Evolutionary conservation across 164 flowering plant genomes (phyloP).

Genomic region (Euptelea pleiosperma): DNA sequence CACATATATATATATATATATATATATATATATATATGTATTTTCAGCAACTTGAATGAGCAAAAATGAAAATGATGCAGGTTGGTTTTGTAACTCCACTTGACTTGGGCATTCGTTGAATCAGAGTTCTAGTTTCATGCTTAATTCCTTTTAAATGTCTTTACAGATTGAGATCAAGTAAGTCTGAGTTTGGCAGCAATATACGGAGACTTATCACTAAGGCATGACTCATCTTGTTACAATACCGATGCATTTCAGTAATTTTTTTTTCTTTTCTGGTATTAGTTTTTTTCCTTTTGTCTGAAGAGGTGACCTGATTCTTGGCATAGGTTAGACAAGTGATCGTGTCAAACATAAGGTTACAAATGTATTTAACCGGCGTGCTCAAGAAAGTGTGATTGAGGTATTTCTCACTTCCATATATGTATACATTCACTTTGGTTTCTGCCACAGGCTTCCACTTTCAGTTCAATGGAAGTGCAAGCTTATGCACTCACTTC

Average conservation of each 20-base stretch:
- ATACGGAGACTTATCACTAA: constrained; percentile 15
- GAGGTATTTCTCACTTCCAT: constrained; percentile 36
- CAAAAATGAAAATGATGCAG: too few relatives aligned
- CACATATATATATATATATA: too few relatives aligned
- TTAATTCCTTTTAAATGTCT: background rate
- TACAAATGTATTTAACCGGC: constrained; percentile 29
- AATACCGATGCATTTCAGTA: background rate
- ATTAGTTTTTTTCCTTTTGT: background rate
- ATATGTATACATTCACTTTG: background rate
- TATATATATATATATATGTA: too few relatives aligned
- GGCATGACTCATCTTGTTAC: constrained; percentile 24
- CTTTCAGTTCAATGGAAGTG: too few relatives aligned
- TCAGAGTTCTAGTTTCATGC: background rate
- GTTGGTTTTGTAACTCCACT: too few relatives aligned
- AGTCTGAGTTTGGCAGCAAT: constrained; percentile 11
- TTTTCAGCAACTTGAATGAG: too few relatives aligned
- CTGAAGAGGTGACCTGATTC: background rate
- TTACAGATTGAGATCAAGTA: constrained; percentile 36
- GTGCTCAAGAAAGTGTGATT: constrained; percentile 39
- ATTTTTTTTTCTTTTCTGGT: background rate
- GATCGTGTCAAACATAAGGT: constrained; percentile 18
- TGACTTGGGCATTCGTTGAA: background rate
- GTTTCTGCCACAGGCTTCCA: background rate
- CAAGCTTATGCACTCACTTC: too few relatives aligned
- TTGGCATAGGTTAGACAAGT: constrained; percentile 32